Percentiles rank a stretch among this genome's conserved stretches.
These are phyloP conservation scores for Lipomyces sp. DNA, from an alignment of 805 yeast genomes.

Conservation along the genomic window DNA sequence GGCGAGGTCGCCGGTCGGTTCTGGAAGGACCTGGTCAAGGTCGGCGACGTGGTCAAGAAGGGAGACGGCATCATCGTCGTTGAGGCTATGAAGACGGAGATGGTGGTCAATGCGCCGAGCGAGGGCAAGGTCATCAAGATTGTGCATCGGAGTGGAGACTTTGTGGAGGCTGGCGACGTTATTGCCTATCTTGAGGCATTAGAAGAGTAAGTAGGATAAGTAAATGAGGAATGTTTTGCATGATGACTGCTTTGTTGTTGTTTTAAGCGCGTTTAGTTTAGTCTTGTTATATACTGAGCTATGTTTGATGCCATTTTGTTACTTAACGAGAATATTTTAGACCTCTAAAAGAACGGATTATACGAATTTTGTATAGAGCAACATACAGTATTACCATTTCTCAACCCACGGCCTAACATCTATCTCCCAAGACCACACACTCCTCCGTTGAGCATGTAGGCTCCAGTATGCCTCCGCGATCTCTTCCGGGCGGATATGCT, in stretches of 20 bases:
- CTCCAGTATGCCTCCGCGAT: slow-evolving; percentile 21
- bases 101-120: slow-evolving; percentile 71
- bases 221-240: neutral
- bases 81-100: slow-evolving; percentile 98
- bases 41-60: slow-evolving; percentile 66
- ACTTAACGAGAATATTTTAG: too few species aligned
- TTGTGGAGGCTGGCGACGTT: slow-evolving; percentile 95
- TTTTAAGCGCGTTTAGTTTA: too few species aligned
- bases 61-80: slow-evolving; percentile 85
- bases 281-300: too few species aligned
- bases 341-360: too few species aligned
- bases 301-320: too few species aligned
- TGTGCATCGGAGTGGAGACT: slow-evolving; percentile 82
- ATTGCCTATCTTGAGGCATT: slow-evolving; percentile 63
- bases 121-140: slow-evolving; percentile 69
- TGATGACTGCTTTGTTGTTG: neutral
- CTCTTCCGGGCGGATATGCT: slow-evolving; percentile 17
- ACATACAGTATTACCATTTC: slow-evolving; percentile 18
- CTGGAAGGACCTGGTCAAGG: slow-evolving; percentile 85
- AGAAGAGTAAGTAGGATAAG: neutral
- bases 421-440: slow-evolving; percentile 22
- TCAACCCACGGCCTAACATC: slow-evolving; percentile 24
- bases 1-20: slow-evolving; percentile 95
- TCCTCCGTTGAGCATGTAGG: slow-evolving; percentile 16
- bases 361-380: too few species aligned